Conservation (phyloP, 1,284 basidiomycete genomes). For the Marasmius oreades region DNA sequence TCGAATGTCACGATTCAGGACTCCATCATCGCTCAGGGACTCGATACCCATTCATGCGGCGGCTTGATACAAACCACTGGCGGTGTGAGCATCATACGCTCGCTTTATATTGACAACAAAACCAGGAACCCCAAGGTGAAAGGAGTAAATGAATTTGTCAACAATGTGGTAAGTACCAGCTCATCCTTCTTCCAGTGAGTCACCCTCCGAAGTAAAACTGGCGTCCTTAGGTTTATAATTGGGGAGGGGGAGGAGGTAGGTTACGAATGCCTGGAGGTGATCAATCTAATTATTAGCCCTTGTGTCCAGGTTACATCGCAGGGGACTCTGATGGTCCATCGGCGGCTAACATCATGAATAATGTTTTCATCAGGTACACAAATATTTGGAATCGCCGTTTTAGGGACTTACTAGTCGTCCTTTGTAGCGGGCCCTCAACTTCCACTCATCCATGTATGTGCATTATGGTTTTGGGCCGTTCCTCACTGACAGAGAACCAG, state of each 20-base stretch:
- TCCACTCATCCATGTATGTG: slow-evolving; percentile 24
- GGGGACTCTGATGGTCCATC: slow-evolving; percentile 32
- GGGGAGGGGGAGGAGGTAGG: slow-evolving; percentile 28
- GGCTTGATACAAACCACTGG: slow-evolving; percentile 35
- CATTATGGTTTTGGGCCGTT: background rate
- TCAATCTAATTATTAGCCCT: background rate
- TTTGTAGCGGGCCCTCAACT: slow-evolving; percentile 25
- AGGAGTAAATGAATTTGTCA: slow-evolving; percentile 34
- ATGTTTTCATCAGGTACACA: slow-evolving; percentile 31
- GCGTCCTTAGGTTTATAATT: slow-evolving; percentile 29
- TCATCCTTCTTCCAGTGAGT: background rate
- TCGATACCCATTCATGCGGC: slow-evolving; percentile 34
- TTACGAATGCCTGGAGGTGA: background rate
- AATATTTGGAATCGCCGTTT: background rate
- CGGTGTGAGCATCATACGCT: slow-evolving; percentile 34
- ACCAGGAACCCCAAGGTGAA: slow-evolving; percentile 37
- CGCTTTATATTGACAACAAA: slow-evolving; percentile 35
- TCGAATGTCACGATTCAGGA: slow-evolving; percentile 33
- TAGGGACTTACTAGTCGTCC: background rate
- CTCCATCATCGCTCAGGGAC: slow-evolving; percentile 34
- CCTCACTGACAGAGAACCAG: slow-evolving; percentile 10
- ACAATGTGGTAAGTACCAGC: slow-evolving; percentile 29
- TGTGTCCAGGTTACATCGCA: slow-evolving; percentile 28
- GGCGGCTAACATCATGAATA: slow-evolving; percentile 33
- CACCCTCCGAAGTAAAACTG: background rate